phyloP scores from a whole-genome alignment of 192 early-diverging fungal genomes.

The Podila minutissima region DNA sequence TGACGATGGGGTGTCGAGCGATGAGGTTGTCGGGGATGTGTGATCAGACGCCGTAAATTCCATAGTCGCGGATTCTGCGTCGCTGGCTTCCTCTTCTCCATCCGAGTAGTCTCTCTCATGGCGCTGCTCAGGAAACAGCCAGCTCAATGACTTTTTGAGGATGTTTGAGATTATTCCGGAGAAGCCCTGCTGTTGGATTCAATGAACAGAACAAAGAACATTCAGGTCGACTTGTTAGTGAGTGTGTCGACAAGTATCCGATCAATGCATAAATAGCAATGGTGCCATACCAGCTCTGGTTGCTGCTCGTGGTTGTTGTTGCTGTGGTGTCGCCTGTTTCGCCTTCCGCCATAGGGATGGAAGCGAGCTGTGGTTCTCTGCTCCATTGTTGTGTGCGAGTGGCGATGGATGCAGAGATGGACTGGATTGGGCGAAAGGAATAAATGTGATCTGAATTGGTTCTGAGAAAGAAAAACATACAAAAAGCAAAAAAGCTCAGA shows the following conservation, averaged over 20 bases:
- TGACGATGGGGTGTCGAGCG: background rate
- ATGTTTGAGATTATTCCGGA: background rate
- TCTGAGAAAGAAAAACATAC: background rate
- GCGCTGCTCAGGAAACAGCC: background rate
- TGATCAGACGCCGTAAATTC: too few relatives aligned
- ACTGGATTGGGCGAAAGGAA: background rate
- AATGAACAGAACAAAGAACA: too few relatives aligned
- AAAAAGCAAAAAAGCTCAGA: background rate
- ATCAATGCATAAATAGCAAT: too few relatives aligned
- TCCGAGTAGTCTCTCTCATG: background rate
- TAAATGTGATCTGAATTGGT: background rate
- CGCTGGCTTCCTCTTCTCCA: background rate
- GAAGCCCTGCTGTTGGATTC: too few relatives aligned
- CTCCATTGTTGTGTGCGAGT: background rate
- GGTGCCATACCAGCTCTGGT: too few relatives aligned
- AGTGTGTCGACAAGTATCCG: too few relatives aligned
- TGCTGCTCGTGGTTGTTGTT: too few relatives aligned
- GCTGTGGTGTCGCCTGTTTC: background rate
- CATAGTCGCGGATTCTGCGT: background rate
- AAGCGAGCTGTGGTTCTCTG: background rate
- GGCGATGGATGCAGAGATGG: background rate
- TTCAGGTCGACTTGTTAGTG: too few relatives aligned
- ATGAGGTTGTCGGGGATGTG: background rate
- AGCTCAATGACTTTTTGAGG: background rate
- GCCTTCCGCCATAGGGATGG: background rate